A percentile compares a stretch with the other conserved stretches of the same genome.
Conservation (phyloP, 2,329 filamentous ascomycete genomes). For the Neobulgaria alba region DNA sequence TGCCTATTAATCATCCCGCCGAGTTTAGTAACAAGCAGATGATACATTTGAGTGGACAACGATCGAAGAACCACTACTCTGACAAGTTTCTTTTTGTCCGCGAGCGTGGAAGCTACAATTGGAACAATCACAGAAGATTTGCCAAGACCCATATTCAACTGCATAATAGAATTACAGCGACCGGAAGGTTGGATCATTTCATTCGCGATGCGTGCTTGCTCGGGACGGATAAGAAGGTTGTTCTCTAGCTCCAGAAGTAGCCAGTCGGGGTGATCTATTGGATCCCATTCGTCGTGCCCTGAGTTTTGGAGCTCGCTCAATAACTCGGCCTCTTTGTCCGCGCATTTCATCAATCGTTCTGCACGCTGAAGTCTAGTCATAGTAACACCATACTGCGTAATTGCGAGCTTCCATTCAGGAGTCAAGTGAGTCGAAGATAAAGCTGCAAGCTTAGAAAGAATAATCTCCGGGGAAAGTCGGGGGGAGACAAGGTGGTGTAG, state of each 20-base stretch:
- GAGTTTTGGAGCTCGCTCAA: slow-evolving; percentile 37
- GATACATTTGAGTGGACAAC: slow-evolving; percentile 50
- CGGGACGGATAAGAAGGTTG: slow-evolving; percentile 49
- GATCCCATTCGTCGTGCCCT: slow-evolving; percentile 49
- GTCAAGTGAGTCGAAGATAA: background rate
- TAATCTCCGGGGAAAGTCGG: slow-evolving; percentile 9
- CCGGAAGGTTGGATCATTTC: slow-evolving; percentile 42
- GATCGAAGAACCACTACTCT: slow-evolving; percentile 54
- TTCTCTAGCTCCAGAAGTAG: slow-evolving; percentile 58
- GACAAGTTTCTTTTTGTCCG: slow-evolving; percentile 41
- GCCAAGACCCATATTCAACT: slow-evolving; percentile 65
- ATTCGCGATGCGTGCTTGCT: slow-evolving; percentile 40
- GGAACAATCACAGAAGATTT: slow-evolving; percentile 64
- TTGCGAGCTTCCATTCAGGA: slow-evolving; percentile 9
- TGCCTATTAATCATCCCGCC: slow-evolving; percentile 46
- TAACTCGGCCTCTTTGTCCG: slow-evolving; percentile 28
- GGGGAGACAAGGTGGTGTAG: slow-evolving; percentile 18
- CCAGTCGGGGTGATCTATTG: slow-evolving; percentile 44
- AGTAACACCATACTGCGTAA: slow-evolving; percentile 16
- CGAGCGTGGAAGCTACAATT: slow-evolving; percentile 46
- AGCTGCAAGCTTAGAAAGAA: slow-evolving; percentile 11
- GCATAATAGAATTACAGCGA: slow-evolving; percentile 45
- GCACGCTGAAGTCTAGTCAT: slow-evolving; percentile 12
- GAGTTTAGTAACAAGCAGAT: slow-evolving; percentile 45
- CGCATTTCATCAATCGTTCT: slow-evolving; percentile 30